Conservation (phyloP, 2,329 filamentous ascomycete genomes). For the Epichloe festucae region DNA sequence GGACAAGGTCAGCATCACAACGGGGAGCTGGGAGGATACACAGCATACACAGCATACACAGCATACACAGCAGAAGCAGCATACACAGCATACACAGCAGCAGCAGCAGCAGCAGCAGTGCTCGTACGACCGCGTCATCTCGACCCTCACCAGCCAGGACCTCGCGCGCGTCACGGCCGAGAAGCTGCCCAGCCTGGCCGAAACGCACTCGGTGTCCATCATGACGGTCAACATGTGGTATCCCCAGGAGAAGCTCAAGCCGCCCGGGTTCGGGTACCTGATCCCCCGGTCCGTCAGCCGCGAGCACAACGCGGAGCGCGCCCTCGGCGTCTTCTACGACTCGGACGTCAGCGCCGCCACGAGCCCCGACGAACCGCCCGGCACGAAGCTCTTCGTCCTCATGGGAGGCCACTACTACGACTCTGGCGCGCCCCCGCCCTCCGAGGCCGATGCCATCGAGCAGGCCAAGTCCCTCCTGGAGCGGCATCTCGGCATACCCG, state of each 20-base stretch:
- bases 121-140: constrained; percentile 46
- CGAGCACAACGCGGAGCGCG: constrained; percentile 66
- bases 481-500: constrained; percentile 60
- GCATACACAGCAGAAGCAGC: background rate
- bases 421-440: constrained; percentile 33
- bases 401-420: constrained; percentile 83
- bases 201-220: constrained; percentile 60
- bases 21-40: background rate
- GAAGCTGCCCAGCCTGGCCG: constrained; percentile 33
- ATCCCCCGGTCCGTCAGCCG: constrained; percentile 62
- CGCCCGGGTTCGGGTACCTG: constrained; percentile 78
- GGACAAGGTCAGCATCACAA: constrained; percentile 22
- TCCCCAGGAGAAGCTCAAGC: constrained; percentile 45
- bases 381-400: constrained; percentile 89
- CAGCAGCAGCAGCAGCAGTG: background rate
- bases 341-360: constrained; percentile 40
- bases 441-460: constrained; percentile 48
- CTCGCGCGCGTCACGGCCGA: constrained; percentile 25
- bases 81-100: background rate
- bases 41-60: too few relatives aligned
- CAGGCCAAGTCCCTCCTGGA: constrained; percentile 60
- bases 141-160: constrained; percentile 42
- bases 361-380: constrained; percentile 39
- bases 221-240: constrained; percentile 92
- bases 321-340: constrained; percentile 88